Percentiles rank a stretch among this genome's conserved stretches.
Conservation (phyloP, 2,329 filamentous ascomycete genomes). For the Sporothrix brunneoviolacea region DNA sequence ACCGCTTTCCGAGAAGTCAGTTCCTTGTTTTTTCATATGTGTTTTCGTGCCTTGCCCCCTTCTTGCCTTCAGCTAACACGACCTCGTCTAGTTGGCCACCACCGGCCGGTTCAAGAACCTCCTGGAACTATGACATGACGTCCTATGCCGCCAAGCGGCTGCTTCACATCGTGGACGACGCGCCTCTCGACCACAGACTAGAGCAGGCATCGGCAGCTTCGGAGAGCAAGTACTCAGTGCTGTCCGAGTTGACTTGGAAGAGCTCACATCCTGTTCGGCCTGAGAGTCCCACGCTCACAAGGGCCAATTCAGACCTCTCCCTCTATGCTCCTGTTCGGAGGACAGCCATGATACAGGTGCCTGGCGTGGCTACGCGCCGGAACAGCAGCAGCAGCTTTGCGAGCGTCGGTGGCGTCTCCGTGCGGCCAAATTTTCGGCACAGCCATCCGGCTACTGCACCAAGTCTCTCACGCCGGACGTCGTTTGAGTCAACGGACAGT, state of each 20-base stretch:
- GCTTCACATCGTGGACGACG: constrained; percentile 33
- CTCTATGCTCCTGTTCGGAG: constrained; percentile 42
- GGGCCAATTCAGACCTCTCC: constrained; percentile 41
- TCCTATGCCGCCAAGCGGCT: constrained; percentile 41
- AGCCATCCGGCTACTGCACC: constrained; percentile 34
- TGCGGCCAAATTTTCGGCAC: constrained; percentile 30
- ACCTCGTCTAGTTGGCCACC: constrained; percentile 24
- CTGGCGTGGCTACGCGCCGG: constrained; percentile 42
- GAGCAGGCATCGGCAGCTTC: constrained; percentile 29
- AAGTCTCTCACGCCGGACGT: constrained; percentile 32
- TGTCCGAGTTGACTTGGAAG: constrained; percentile 31
- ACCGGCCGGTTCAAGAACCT: constrained; percentile 28
- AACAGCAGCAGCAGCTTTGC: constrained; percentile 21
- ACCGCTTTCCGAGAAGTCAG: constrained; percentile 24
- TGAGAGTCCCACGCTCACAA: constrained; percentile 26
- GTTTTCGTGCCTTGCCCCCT: too few species aligned
- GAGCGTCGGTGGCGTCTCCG: constrained; percentile 13
- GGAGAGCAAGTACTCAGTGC: constrained; percentile 28
- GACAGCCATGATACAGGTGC: constrained; percentile 41
- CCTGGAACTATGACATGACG: constrained; percentile 36
- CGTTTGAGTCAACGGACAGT: constrained; percentile 31
- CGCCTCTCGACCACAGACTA: constrained; percentile 26
- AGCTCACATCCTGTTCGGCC: constrained; percentile 28
- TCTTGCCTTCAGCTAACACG: too few species aligned
- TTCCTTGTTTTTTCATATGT: neutral